Conservation (phyloP, 177 flowering plant species). For the Telopea speciosissima region DNA sequence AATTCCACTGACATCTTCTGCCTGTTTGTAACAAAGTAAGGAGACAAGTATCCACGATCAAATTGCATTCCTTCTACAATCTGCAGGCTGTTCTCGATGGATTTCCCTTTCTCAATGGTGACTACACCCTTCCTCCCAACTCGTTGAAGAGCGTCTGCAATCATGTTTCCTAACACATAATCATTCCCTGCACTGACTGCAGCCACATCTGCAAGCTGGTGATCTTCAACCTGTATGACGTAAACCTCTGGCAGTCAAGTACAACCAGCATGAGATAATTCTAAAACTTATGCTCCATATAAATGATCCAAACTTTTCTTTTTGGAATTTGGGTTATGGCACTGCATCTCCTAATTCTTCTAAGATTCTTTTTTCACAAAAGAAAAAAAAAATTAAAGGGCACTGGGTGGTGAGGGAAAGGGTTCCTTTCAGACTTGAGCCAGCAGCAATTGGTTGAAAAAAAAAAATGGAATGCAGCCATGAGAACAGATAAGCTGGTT, state of each 20-base stretch:
- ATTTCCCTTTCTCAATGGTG: constrained; percentile 66
- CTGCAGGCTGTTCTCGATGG: constrained; percentile 45
- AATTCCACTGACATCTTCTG: constrained; percentile 54
- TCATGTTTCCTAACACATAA: constrained; percentile 70
- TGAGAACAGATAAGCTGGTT: not conserved
- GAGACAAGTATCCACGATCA: constrained; percentile 86
- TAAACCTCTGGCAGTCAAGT: not conserved
- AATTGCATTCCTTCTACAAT: constrained; percentile 92
- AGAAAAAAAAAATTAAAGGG: not conserved
- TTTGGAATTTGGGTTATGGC: not conserved
- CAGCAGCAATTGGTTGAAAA: not conserved
- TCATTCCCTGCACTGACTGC: constrained; percentile 95
- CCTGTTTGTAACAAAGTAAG: constrained; percentile 76
- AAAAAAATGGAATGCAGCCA: not conserved
- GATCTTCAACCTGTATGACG: constrained; percentile 66
- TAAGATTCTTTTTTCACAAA: not conserved
- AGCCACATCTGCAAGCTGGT: constrained; percentile 80
- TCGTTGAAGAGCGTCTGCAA: constrained; percentile 54
- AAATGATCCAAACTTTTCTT: not conserved
- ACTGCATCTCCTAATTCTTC: not conserved
- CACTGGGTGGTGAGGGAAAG: too few species aligned
- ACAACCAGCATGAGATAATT: constrained; percentile 7
- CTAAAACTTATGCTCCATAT: not conserved
- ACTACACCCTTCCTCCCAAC: constrained; percentile 77
- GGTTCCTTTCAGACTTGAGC: not conserved